phyloP scores from a whole-genome alignment of 768 basidiomycete species.

The Leccinum pellstonianum region DNA sequence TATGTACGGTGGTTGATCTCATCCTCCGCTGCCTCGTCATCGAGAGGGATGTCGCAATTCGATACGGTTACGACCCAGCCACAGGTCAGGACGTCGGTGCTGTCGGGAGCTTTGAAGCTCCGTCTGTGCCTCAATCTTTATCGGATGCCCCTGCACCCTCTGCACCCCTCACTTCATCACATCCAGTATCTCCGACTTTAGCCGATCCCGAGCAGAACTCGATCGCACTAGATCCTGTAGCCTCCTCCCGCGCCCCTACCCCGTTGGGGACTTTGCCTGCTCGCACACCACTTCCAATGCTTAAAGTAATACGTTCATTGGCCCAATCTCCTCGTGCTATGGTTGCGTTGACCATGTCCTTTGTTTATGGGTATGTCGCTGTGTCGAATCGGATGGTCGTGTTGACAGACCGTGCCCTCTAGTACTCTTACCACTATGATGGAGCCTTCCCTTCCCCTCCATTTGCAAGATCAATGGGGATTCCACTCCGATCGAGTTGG shows the following conservation, averaged over 20 bases:
- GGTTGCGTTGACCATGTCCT: slow-evolving; percentile 42
- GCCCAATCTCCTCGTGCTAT: slow-evolving; percentile 49
- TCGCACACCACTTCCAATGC: slow-evolving; percentile 36
- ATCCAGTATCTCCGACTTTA: neutral
- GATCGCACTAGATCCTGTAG: neutral
- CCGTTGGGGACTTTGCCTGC: slow-evolving; percentile 10
- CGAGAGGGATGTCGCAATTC: slow-evolving; percentile 50
- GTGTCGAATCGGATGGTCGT: neutral
- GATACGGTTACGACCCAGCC: slow-evolving; percentile 47
- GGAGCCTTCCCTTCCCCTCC: slow-evolving; percentile 59
- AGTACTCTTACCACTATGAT: slow-evolving; percentile 49
- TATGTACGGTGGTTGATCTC: slow-evolving; percentile 48
- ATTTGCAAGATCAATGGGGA: slow-evolving; percentile 49
- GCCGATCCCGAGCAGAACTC: neutral
- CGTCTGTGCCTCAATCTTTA: neutral
- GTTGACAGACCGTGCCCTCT: slow-evolving; percentile 1
- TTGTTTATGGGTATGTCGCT: slow-evolving; percentile 54
- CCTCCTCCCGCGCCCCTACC: neutral
- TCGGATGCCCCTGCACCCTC: neutral
- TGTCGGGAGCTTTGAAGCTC: slow-evolving; percentile 8
- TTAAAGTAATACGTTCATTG: slow-evolving; percentile 42
- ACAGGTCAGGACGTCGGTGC: slow-evolving; percentile 12
- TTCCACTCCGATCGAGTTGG: slow-evolving; percentile 54
- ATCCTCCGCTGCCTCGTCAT: slow-evolving; percentile 54
- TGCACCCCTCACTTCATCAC: neutral